These are phyloP conservation scores for Hypoxylon sp. DNA, from an alignment of 2,329 filamentous ascomycete species.

Conservation along the genomic window DNA sequence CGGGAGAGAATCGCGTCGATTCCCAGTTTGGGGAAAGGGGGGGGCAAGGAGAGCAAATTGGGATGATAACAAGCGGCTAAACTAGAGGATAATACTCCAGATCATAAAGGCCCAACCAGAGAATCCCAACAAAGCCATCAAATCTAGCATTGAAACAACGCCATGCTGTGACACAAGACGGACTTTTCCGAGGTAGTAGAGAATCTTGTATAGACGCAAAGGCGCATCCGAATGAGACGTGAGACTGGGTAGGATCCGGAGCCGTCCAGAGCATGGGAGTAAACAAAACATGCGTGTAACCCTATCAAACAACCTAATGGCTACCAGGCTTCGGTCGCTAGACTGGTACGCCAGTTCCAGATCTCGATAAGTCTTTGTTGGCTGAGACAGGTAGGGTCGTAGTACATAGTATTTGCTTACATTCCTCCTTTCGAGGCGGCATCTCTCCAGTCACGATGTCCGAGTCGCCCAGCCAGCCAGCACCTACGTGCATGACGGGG, in stretches of 20 bases:
- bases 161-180: constrained; percentile 37
- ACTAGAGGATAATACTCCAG: constrained; percentile 42
- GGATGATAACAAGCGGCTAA: constrained; percentile 39
- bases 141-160: constrained; percentile 31
- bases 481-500: constrained; percentile 30
- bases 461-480: constrained; percentile 23
- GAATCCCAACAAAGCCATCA: constrained; percentile 31
- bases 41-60: constrained; percentile 30
- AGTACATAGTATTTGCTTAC: constrained; percentile 34
- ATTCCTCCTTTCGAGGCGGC: constrained; percentile 6
- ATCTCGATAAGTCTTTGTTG: constrained; percentile 38
- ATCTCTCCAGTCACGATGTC: constrained; percentile 30
- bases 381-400: constrained; percentile 33
- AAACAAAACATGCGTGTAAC: constrained; percentile 45
- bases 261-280: constrained; percentile 30
- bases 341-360: constrained; percentile 26
- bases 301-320: constrained; percentile 32
- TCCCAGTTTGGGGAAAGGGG: constrained; percentile 38
- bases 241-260: constrained; percentile 35
- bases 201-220: constrained; percentile 21
- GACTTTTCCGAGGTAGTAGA: constrained; percentile 33
- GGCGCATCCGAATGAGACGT: constrained; percentile 32
- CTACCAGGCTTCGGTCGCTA: constrained; percentile 33
- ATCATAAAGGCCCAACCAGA: constrained; percentile 38
- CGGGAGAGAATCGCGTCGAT: constrained; percentile 35